Percentiles rank a stretch among this genome's conserved stretches.
Conservation (phyloP, 768 basidiomycete genomes). For the Mycena filopes region DNA sequence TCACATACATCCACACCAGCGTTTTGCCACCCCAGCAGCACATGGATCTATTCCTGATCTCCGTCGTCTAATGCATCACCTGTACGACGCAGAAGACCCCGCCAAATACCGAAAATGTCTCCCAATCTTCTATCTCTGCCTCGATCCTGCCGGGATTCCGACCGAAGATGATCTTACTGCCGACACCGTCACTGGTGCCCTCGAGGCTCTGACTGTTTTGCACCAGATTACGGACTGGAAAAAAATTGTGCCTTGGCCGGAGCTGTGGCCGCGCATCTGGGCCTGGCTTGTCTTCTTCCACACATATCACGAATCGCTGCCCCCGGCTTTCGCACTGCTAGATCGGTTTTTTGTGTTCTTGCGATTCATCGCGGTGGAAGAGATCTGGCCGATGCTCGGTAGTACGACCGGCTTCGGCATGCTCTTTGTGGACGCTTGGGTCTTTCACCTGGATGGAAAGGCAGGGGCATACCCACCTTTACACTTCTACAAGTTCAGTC, state of each 20-base stretch:
- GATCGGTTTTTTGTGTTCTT: neutral
- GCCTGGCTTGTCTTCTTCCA: neutral
- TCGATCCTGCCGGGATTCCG: conserved; percentile 5
- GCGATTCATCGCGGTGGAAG: neutral
- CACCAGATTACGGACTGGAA: neutral
- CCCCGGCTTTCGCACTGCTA: neutral
- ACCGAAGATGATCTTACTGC: neutral
- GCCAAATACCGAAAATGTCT: neutral
- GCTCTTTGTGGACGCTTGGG: neutral
- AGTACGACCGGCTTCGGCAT: neutral
- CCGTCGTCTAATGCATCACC: neutral
- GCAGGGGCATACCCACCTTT: neutral
- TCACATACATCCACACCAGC: neutral
- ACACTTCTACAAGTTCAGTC: neutral
- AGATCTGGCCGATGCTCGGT: neutral
- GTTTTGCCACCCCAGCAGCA: neutral
- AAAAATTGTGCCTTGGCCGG: neutral
- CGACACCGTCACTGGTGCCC: neutral
- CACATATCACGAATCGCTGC: neutral
- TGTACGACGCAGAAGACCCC: neutral
- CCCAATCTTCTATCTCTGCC: neutral
- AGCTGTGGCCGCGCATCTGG: conserved; percentile 6
- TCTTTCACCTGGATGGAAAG: neutral
- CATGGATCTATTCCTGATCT: neutral
- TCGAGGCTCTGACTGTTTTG: neutral